Evolutionary conservation across 2,329 filamentous ascomycete species (phyloP).

Genomic region (Nothopassalora personata): DNA sequence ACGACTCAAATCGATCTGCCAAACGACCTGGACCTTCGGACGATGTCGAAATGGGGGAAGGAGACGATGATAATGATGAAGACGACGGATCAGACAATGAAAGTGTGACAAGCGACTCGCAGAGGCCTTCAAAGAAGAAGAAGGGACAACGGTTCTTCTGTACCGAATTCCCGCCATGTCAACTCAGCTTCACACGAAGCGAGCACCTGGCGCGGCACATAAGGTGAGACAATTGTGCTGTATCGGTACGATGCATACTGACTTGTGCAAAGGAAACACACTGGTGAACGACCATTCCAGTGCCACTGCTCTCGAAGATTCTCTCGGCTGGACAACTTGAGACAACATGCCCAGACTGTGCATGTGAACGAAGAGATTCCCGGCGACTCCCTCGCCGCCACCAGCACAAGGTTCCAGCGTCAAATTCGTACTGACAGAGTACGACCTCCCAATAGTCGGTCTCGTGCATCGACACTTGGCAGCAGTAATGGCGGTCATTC

Average conservation of each 20-base stretch:
- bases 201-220: conserved; percentile 95
- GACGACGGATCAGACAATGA: conserved; percentile 52
- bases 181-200: conserved; percentile 88
- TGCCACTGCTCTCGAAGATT: conserved; percentile 93
- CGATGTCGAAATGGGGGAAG: conserved; percentile 68
- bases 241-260: conserved; percentile 17
- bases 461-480: conserved; percentile 70
- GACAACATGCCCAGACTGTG: conserved; percentile 95
- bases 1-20: conserved; percentile 56
- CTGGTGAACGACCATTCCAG: conserved; percentile 91
- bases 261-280: conserved; percentile 71
- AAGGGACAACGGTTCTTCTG: conserved; percentile 96
- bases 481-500: conserved; percentile 61
- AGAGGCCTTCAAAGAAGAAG: conserved; percentile 83
- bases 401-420: conserved; percentile 83
- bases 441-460: conserved; percentile 64
- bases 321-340: conserved; percentile 86
- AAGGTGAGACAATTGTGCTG: conserved; percentile 51
- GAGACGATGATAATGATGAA: conserved; percentile 66
- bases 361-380: conserved; percentile 98
- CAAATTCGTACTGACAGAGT: conserved; percentile 86
- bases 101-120: conserved; percentile 52
- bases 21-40: conserved; percentile 55
- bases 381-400: conserved; percentile 84
- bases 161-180: conserved; percentile 89